Conservation (phyloP, 2,329 filamentous ascomycete species). For the Epichloe glyceriae region DNA sequence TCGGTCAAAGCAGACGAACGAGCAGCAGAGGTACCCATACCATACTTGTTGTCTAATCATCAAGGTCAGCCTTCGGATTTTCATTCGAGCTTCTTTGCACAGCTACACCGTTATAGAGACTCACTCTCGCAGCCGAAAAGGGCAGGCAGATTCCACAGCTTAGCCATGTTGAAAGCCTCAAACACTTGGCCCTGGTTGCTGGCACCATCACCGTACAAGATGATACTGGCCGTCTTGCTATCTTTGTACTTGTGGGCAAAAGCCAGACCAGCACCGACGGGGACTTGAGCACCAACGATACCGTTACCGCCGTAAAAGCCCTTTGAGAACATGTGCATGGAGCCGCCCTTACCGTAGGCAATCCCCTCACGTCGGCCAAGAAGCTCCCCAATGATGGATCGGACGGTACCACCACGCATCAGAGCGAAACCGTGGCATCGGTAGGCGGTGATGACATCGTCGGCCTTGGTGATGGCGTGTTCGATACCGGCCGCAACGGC, state of each 20-base stretch:
- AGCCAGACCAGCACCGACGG: slow-evolving; percentile 88
- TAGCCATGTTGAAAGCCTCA: slow-evolving; percentile 99
- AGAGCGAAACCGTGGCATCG: slow-evolving; percentile 96
- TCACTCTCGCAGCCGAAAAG: slow-evolving; percentile 97
- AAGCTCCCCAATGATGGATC: slow-evolving; percentile 90
- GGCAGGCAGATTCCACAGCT: slow-evolving; percentile 92
- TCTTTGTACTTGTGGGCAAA: slow-evolving; percentile 93
- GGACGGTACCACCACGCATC: slow-evolving; percentile 86
- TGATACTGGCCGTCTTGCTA: slow-evolving; percentile 73
- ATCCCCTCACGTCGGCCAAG: slow-evolving; percentile 93
- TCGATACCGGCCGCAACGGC: slow-evolving; percentile 95
- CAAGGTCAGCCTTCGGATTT: neutral
- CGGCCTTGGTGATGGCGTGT: slow-evolving; percentile 79
- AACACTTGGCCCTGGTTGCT: slow-evolving; percentile 99
- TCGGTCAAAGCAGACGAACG: slow-evolving; percentile 93
- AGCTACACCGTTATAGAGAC: slow-evolving; percentile 23
- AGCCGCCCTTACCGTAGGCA: slow-evolving; percentile 96
- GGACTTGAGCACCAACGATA: slow-evolving; percentile 97
- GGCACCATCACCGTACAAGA: slow-evolving; percentile 95
- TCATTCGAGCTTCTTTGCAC: no score
- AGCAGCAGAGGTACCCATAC: slow-evolving; percentile 94
- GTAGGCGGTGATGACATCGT: slow-evolving; percentile 96
- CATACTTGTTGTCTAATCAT: slow-evolving; percentile 91
- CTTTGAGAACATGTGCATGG: slow-evolving; percentile 99
- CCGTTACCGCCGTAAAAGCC: slow-evolving; percentile 98